Conservation (phyloP, 805 yeast genomes). For the Kodamaea neixiangensis region DNA sequence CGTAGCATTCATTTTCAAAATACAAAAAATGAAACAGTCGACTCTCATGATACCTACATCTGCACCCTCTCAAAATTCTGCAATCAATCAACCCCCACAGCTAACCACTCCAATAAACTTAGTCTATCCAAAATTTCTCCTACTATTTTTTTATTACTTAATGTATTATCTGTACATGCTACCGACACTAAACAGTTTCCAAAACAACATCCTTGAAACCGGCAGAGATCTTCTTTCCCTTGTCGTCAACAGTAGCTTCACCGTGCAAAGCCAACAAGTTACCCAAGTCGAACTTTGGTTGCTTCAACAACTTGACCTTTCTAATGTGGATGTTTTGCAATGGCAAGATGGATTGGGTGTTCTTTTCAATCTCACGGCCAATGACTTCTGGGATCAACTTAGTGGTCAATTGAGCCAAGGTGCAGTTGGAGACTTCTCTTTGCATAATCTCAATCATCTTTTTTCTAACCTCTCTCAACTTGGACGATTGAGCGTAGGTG, state of each 20-base stretch:
- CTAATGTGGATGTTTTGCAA: slow-evolving; percentile 98
- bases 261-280: slow-evolving; percentile 96
- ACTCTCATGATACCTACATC: too few species aligned
- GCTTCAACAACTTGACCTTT: slow-evolving; percentile 97
- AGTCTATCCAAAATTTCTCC: not conserved
- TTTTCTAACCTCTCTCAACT: slow-evolving; percentile 95
- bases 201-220: slow-evolving; percentile 98
- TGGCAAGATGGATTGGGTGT: slow-evolving; percentile 93
- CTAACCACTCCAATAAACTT: not conserved
- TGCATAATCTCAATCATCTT: slow-evolving; percentile 93
- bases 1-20: too few species aligned
- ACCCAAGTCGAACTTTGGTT: slow-evolving; percentile 98
- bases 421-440: slow-evolving; percentile 92
- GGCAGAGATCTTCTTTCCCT: slow-evolving; percentile 96
- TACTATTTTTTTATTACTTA: not conserved
- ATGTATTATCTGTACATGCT: not conserved
- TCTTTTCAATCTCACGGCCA: slow-evolving; percentile 97
- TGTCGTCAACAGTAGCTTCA: slow-evolving; percentile 86
- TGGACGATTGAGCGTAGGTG: slow-evolving; percentile 95
- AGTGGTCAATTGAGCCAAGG: slow-evolving; percentile 94
- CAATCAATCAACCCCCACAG: not conserved
- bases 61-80: too few species aligned
- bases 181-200: slow-evolving; percentile 75
- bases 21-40: too few species aligned
- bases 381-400: slow-evolving; percentile 98